Evolutionary conservation across 192 early-diverging fungal genomes (phyloP), one percentile per base, ranked within the genome.

Genomic region (Coemansia sp.): DNA sequence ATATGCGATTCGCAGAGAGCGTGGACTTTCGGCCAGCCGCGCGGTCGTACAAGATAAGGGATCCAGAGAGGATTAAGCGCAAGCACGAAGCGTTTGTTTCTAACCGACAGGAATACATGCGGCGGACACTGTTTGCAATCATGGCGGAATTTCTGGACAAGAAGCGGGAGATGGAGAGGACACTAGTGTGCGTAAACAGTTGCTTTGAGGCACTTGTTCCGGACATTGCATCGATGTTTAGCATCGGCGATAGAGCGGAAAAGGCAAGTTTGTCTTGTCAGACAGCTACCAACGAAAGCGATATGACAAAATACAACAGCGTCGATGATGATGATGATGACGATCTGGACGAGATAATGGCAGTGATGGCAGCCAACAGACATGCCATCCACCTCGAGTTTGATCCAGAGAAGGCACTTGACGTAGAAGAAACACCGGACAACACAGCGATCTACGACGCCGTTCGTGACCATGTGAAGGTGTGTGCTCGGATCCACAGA

Each of bases 351-450:
- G 60, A 84, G 33, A 66, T 80, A 2, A 61, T 82, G 15, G 73
- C 84, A 19, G 85, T 86, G 15, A 82, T 90, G 62, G 87, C 85
- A 3, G 83, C 84, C 11, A 83, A 80, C 54, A 82, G 86, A 2
- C 87, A 88, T 33, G 72, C 66, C 20, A 72, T 90, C 33, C 76
- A 81, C n/a, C 72, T 88, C 57, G 61, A 77, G 44, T 44, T 90
- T 25, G 68, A 83, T 7, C 75, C 82, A 20, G 73, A 79, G 9
- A 67, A 82, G 6, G 63, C 78, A 2, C 68, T 85, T 28, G 83
- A 84, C 6, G 60, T 86, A 4, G 50, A 71, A 15, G 89, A 90
- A 37, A 71, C 81, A 0, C 68, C 68, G 1, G 84, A 83, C 0
- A 90, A 87, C 38, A 40, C 40, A 17, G 66, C 57, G 15, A 63